phyloP scores from a whole-genome alignment of 768 basidiomycete species.

The Mycena belliarum region DNA sequence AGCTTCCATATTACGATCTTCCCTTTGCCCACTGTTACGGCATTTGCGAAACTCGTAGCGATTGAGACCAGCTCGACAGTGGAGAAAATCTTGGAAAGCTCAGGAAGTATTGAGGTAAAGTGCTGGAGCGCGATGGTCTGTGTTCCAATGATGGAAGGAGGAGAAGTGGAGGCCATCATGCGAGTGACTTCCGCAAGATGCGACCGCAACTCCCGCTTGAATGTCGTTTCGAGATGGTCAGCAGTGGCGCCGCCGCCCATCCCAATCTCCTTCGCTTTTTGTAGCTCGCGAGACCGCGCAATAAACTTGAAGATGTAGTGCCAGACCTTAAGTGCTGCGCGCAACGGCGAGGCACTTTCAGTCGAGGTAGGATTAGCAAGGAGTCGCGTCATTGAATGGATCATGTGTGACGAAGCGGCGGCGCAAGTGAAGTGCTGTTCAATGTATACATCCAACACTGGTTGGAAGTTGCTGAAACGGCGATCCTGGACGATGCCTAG shows the following conservation, averaged over 20 bases:
- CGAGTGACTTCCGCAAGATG: slow-evolving; percentile 81
- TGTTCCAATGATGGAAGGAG: slow-evolving; percentile 90
- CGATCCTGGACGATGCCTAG: slow-evolving; percentile 92
- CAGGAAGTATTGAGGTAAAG: slow-evolving; percentile 89
- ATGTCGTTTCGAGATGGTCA: slow-evolving; percentile 81
- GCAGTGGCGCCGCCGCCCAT: slow-evolving; percentile 81
- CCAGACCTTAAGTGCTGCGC: slow-evolving; percentile 94
- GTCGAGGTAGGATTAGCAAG: slow-evolving; percentile 69
- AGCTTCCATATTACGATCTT: slow-evolving; percentile 93
- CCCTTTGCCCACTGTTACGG: slow-evolving; percentile 74
- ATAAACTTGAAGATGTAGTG: slow-evolving; percentile 96
- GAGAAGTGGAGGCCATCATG: slow-evolving; percentile 82
- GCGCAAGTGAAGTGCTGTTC: slow-evolving; percentile 84
- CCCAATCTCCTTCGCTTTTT: slow-evolving; percentile 77
- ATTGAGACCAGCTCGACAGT: slow-evolving; percentile 85
- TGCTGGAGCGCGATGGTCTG: slow-evolving; percentile 93
- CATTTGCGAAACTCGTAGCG: slow-evolving; percentile 84
- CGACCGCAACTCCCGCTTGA: slow-evolving; percentile 78
- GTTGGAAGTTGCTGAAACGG: slow-evolving; percentile 92
- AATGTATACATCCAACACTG: slow-evolving; percentile 92
- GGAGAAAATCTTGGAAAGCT: slow-evolving; percentile 78
- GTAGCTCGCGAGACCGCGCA: slow-evolving; percentile 83
- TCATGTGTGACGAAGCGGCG: slow-evolving; percentile 78
- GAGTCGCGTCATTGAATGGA: slow-evolving; percentile 85
- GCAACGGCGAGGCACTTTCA: slow-evolving; percentile 75